Conservation (phyloP, 768 basidiomycete genomes). For the Leccinum olivaceopallidum region DNA sequence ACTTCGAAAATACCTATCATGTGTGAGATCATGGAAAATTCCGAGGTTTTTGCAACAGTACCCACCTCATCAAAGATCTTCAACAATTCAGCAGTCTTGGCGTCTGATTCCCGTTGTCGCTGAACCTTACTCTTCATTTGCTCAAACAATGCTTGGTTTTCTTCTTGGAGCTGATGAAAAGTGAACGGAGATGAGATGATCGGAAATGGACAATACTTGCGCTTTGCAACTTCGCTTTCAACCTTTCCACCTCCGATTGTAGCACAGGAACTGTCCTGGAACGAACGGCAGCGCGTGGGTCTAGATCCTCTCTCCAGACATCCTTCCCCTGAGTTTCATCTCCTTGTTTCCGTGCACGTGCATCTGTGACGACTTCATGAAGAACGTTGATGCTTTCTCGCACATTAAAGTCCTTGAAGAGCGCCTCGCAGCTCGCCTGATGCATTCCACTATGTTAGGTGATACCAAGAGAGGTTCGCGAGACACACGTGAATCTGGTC, state of each 20-base stretch:
- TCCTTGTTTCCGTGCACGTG: constrained; percentile 52
- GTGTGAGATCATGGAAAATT: constrained; percentile 8
- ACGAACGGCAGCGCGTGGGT: constrained; percentile 60
- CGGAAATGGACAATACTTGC: constrained; percentile 25
- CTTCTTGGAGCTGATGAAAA: constrained; percentile 51
- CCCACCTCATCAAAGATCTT: constrained; percentile 56
- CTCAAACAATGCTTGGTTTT: constrained; percentile 49
- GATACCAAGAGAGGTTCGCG: not conserved
- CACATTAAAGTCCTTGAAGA: constrained; percentile 69
- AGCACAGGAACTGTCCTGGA: constrained; percentile 66
- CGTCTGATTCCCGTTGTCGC: constrained; percentile 47
- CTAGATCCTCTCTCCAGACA: constrained; percentile 63
- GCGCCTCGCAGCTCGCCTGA: constrained; percentile 66
- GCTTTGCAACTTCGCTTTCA: constrained; percentile 38
- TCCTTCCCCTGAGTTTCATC: constrained; percentile 47
- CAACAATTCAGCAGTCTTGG: constrained; percentile 46
- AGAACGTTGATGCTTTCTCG: constrained; percentile 70
- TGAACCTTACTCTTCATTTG: constrained; percentile 50
- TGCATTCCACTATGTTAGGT: not conserved
- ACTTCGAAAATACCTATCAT: constrained; percentile 47
- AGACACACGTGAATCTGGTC: constrained; percentile 47
- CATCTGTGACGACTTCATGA: constrained; percentile 69
- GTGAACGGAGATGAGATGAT: not conserved
- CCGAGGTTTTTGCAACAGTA: not conserved
- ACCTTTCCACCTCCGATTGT: constrained; percentile 40